Percentiles rank a stretch among this genome's conserved stretches.
These are phyloP conservation scores for Poa pratensis DNA, from an alignment of 176 grass and related monocot genomes.

Conservation along the genomic window DNA sequence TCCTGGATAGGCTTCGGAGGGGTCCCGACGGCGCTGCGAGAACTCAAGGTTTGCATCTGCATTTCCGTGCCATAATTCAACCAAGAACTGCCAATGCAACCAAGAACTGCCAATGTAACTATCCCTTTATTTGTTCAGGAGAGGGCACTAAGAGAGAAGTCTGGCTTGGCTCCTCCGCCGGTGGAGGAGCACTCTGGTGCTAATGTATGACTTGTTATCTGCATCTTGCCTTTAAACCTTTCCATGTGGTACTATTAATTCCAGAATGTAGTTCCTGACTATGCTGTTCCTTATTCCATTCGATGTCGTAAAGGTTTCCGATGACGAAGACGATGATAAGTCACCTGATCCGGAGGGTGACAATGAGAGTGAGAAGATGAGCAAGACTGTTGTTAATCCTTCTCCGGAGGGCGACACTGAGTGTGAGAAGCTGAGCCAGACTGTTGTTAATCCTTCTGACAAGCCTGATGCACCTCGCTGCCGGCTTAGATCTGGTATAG, in stretches of 20 bases:
- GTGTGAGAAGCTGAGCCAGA: constrained; percentile 50
- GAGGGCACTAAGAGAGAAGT: constrained; percentile 52
- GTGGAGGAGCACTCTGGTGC: constrained; percentile 37
- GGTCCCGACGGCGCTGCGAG: constrained; percentile 67
- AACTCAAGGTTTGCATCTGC: constrained; percentile 70
- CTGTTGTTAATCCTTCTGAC: constrained; percentile 42
- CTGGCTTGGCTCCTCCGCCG: constrained; percentile 30
- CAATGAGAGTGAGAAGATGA: constrained; percentile 53
- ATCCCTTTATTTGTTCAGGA: constrained; percentile 53
- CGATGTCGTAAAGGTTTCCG: constrained; percentile 48
- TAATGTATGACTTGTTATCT: constrained; percentile 31
- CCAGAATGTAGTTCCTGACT: constrained; percentile 14
- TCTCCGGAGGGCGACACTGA: constrained; percentile 50
- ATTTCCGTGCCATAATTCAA: constrained; percentile 8
- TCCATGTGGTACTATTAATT: not conserved
- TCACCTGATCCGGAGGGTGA: constrained; percentile 45
- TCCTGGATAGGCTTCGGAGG: constrained; percentile 87
- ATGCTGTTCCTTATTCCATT: constrained; percentile 6
- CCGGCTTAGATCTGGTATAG: constrained; percentile 62
- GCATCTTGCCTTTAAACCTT: not conserved
- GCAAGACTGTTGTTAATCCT: constrained; percentile 39
- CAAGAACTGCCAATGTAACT: not conserved
- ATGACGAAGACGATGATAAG: constrained; percentile 70
- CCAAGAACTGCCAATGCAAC: not conserved
- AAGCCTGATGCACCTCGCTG: constrained; percentile 39